Evolutionary conservation across 345 rosid genomes (phyloP), one percentile per base, ranked within the genome.

Genomic region (Erysimum cheiranthoides): DNA sequence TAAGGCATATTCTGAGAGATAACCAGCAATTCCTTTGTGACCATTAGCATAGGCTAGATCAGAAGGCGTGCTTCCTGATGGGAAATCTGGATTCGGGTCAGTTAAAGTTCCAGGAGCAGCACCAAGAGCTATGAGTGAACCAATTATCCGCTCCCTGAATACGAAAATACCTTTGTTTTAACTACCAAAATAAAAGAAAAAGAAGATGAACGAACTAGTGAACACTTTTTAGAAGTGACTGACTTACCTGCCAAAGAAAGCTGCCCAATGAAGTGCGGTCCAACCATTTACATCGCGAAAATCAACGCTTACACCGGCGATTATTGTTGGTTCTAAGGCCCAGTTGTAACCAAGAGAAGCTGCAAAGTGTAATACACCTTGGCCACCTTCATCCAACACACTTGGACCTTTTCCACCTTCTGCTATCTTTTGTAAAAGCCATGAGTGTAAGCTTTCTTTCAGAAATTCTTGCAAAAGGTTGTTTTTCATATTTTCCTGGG

Each of bases 211-310:
- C 3, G 52, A 73, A 42, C 3, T 49, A 18, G 46, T 43, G 12
- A 71, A 50, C 66, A 52, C 30, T 66, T 31, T 21, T 1, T 21
- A 46, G 35, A 51, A 62, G 65, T 47, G 46, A 51, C 83, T 80
- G 66, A 43, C 84, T 82, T 71, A 88, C 97, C 97, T 92, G 86
- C 99, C 97, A 79, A 74, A 88, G 75, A 73, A 87, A 69, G 99
- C 99, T 49, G 99, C 99, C 99, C 99, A 95, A 59, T 95, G 99
- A 83, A 95, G 99, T 62, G 97, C 99, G 28, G 97, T 95, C 99
- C 99, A 95, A 47, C 97, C 99, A 80, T 90, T 90, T 13, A 79
- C 82, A 79, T 95, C 97, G 5, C 97, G 93, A 75, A 92, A 95
- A 78, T 95, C 88, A 75, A 90, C 86, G 70, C 82, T 90, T 62